Evolutionary conservation across 75 land plant species (phyloP), one percentile per base, ranked within the genome.

Genomic region (Chamaecyparis obtusa): DNA sequence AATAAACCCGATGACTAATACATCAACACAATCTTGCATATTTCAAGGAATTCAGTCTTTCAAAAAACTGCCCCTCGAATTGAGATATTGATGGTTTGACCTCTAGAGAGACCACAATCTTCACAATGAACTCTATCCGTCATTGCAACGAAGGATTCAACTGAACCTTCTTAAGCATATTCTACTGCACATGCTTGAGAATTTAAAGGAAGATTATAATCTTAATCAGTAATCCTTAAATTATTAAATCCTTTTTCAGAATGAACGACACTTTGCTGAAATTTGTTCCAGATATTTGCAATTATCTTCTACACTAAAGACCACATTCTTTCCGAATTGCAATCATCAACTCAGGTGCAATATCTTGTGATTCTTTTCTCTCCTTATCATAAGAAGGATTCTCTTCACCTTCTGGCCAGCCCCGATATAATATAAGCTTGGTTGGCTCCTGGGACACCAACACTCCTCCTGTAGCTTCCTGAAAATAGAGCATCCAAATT

Each of bases 401-500:
- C 44, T 89, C 89, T 75, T 90, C 92, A 33, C 87, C 94, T 32
- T 89, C 93, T 83, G 95, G 95, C 95, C 96, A 96, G 54, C 99
- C 99, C 46, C 99, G 90, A 79, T 98, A 98, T 1, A 97, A 86
- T 82, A 98, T 96, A n/a, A 98, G 88, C 88, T 97, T 97, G 85
- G 90, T 91, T 78, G 92, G 93, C 83, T 97, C 99, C 86, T 93
- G 92, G 44, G 96, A 97, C 14, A 97, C 94, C 48, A 97, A 88
- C 35, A 93, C 90, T 43, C 92, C 93, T 67, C 99, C 98, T 10
- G 99, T 98, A 83, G 96, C 96, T 91, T 95, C 93, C 99, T 98
- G 89, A n/a, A 86, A 88, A 54, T 15, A 76, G 37, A 35, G 84
- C 27, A 88, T 35, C 14, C 24, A 84, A 60, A 9, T 69, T 10